Evolutionary conservation across 208 protist genomes (phyloP).

Genomic region (Acanthamoeba sp.): DNA sequence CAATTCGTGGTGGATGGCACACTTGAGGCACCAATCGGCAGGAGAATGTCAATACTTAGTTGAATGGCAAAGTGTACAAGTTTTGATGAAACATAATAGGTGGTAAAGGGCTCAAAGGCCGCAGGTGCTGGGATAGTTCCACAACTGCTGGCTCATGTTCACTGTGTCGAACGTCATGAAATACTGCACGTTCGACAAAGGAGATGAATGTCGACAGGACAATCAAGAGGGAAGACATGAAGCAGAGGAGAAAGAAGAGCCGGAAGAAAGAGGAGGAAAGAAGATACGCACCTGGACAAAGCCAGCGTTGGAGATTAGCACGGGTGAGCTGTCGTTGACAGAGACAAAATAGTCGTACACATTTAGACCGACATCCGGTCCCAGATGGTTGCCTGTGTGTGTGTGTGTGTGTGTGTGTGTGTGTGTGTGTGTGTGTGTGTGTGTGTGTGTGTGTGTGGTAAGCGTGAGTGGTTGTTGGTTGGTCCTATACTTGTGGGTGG

Average conservation of each 20-base stretch:
- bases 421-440: no score
- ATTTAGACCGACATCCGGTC: constrained; percentile 14
- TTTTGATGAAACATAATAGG: not conserved
- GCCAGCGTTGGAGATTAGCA: constrained; percentile 42
- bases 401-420: no score
- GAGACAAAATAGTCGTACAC: constrained; percentile 11
- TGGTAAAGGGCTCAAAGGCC: not conserved
- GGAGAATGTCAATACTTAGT: no score
- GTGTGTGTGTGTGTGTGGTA: no score
- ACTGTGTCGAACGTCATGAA: constrained; percentile 30
- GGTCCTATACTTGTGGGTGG: no score
- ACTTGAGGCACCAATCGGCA: no score
- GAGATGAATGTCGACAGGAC: not conserved
- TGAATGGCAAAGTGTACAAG: not conserved
- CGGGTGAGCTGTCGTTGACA: not conserved
- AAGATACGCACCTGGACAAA: constrained; percentile 26
- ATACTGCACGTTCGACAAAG: not conserved
- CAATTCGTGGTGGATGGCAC: no score
- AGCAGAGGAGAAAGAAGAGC: not conserved
- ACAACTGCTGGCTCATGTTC: not conserved
- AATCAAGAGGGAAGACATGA: not conserved
- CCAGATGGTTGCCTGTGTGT: not conserved
- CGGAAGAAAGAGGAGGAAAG: not conserved
- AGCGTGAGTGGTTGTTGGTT: no score
- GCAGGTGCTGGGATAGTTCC: constrained; percentile 9